A percentile compares a stretch with the other conserved stretches of the same genome.
phyloP scores from a whole-genome alignment of 2,329 filamentous ascomycete genomes.

The Cercospora brassicicola region DNA sequence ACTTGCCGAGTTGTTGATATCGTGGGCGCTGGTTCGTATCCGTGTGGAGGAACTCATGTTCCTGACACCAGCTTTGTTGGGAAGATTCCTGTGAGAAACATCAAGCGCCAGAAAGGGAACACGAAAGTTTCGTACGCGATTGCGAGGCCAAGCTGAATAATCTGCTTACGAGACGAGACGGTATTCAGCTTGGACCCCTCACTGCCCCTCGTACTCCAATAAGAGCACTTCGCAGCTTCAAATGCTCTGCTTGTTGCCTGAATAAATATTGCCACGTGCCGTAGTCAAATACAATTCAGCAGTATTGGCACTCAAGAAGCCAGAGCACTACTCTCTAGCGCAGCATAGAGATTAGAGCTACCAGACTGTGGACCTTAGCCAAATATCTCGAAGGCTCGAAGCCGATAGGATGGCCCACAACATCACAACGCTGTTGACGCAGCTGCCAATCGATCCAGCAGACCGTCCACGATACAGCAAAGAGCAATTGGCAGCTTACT shows the following conservation, averaged over 20 bases:
- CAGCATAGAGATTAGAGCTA: background rate
- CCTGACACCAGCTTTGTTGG: constrained; percentile 59
- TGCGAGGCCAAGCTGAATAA: constrained; percentile 2
- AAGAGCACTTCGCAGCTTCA: background rate
- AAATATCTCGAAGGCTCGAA: background rate
- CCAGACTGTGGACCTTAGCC: background rate
- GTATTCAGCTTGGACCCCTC: background rate
- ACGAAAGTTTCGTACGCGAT: constrained; percentile 55
- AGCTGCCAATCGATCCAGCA: constrained; percentile 23
- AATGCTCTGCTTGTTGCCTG: background rate
- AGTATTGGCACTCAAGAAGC: background rate
- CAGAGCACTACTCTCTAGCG: background rate
- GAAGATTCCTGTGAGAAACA: constrained; percentile 65
- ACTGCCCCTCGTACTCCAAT: background rate
- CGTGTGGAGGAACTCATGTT: constrained; percentile 72
- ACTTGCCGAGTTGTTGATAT: constrained; percentile 69
- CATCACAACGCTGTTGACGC: constrained; percentile 16
- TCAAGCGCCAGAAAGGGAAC: constrained; percentile 63
- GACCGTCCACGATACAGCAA: constrained; percentile 28
- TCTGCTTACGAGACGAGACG: background rate
- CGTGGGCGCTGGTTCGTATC: constrained; percentile 67
- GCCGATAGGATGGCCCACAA: constrained; percentile 25
- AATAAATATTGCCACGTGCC: background rate
- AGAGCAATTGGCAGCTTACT: constrained; percentile 29
- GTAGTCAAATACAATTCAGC: background rate